phyloP scores from a whole-genome alignment of 148 eudicot species.

The Oxyria digyna region DNA sequence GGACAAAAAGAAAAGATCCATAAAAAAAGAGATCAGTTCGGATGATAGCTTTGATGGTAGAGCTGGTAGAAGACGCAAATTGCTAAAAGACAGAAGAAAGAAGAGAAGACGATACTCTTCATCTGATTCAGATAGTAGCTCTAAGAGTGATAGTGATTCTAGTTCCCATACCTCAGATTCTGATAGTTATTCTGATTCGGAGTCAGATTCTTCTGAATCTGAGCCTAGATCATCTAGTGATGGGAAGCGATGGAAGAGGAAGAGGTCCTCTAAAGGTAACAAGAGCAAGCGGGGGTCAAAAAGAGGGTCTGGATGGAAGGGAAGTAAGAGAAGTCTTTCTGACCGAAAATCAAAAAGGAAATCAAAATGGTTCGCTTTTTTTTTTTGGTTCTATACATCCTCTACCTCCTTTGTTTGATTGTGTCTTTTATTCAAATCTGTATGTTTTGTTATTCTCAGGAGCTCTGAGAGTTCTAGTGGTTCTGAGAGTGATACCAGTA shows the following conservation, averaged over 20 bases:
- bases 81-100: constrained; percentile 44
- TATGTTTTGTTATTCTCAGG: constrained; percentile 27
- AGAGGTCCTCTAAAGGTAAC: constrained; percentile 41
- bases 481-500: constrained; percentile 33
- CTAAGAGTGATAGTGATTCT: constrained; percentile 31
- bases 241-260: constrained; percentile 60
- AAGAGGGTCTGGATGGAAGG: constrained; percentile 23
- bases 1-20: constrained; percentile 37
- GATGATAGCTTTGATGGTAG: constrained; percentile 54
- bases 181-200: constrained; percentile 36
- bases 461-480: constrained; percentile 47
- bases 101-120: constrained; percentile 72
- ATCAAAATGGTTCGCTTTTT: constrained; percentile 32
- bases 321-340: constrained; percentile 19
- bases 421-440: background rate
- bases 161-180: constrained; percentile 38
- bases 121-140: constrained; percentile 58
- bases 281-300: constrained; percentile 25
- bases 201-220: constrained; percentile 32
- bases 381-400: too few species aligned
- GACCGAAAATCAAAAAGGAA: constrained; percentile 34
- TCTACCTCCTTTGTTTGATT: constrained; percentile 3
- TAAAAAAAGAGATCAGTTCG: constrained; percentile 27
- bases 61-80: constrained; percentile 36
- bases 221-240: constrained; percentile 77